Evolutionary conservation across 495 filamentous ascomycete genomes (phyloP).

Genomic region (Daldinia vernicosa): DNA sequence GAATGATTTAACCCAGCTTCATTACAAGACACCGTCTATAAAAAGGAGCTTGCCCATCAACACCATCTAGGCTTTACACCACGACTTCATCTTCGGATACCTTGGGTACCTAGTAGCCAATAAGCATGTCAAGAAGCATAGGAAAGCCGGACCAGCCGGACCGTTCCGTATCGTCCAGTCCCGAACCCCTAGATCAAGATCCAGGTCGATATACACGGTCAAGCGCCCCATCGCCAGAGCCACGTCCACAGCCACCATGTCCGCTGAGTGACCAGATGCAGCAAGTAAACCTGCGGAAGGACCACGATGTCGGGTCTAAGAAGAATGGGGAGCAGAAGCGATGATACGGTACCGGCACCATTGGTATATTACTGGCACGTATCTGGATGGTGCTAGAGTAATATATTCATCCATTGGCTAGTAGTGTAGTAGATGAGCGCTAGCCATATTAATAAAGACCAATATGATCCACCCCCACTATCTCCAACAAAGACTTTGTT

Average conservation of each 20-base stretch:
- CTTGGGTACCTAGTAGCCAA: not conserved
- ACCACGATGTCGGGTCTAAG: not conserved
- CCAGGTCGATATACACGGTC: constrained; percentile 26
- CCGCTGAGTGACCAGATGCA: not conserved
- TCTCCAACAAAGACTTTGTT: not conserved
- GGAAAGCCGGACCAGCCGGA: not conserved
- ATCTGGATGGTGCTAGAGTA: not conserved
- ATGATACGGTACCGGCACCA: not conserved
- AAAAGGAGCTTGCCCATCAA: not conserved
- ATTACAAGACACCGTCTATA: not conserved
- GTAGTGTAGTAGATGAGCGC: not conserved
- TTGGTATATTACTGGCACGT: not conserved
- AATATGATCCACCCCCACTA: not conserved
- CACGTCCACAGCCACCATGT: constrained; percentile 10
- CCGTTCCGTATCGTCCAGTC: not conserved
- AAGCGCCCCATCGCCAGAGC: constrained; percentile 36
- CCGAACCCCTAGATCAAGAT: not conserved
- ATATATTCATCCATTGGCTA: not conserved
- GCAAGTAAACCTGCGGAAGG: not conserved
- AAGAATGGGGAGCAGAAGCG: not conserved
- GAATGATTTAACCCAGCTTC: not conserved
- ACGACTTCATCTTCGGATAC: not conserved
- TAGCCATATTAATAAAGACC: not conserved
- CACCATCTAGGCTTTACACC: not conserved
- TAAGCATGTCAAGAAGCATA: not conserved